These are phyloP conservation scores for Chytriomyces confervae DNA, from an alignment of 192 early-diverging fungal species.

Conservation along the genomic window DNA sequence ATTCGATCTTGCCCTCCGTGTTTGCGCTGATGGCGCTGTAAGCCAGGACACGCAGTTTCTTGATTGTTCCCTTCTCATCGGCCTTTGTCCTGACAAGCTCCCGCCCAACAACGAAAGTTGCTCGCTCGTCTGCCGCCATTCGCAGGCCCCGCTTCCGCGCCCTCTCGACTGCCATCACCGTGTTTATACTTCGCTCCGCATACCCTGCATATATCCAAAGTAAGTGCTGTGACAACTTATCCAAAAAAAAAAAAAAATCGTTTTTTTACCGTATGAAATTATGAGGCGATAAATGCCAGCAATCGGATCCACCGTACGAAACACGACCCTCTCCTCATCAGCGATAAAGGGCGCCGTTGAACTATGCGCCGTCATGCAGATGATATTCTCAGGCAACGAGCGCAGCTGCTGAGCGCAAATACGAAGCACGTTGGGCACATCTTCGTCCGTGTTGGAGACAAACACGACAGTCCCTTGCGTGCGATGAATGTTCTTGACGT, in stretches of 20 bases:
- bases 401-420: conserved; percentile 48
- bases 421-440: conserved; percentile 52
- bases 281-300: conserved; percentile 53
- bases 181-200: conserved; percentile 50
- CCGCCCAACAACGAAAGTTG: conserved; percentile 47
- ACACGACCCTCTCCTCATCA: conserved; percentile 49
- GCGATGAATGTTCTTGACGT: conserved; percentile 44
- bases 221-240: neutral
- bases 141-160: conserved; percentile 48
- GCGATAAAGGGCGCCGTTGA: conserved; percentile 50
- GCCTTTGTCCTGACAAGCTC: conserved; percentile 37
- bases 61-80: conserved; percentile 17
- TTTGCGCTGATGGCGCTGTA: conserved; percentile 44
- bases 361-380: conserved; percentile 51
- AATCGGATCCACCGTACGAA: conserved; percentile 50
- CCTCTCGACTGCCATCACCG: conserved; percentile 41
- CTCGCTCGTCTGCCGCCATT: conserved; percentile 39
- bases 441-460: conserved; percentile 53
- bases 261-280: conserved; percentile 46
- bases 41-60: conserved; percentile 13
- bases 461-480: conserved; percentile 51
- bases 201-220: conserved; percentile 33
- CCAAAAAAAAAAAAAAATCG: neutral
- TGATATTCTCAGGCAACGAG: conserved; percentile 47
- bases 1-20: conserved; percentile 49